Percentiles rank a stretch among this genome's conserved stretches.
These are phyloP conservation scores for Penicillium sp. DNA, from an alignment of 2,329 filamentous ascomycete species.

Conservation along the genomic window DNA sequence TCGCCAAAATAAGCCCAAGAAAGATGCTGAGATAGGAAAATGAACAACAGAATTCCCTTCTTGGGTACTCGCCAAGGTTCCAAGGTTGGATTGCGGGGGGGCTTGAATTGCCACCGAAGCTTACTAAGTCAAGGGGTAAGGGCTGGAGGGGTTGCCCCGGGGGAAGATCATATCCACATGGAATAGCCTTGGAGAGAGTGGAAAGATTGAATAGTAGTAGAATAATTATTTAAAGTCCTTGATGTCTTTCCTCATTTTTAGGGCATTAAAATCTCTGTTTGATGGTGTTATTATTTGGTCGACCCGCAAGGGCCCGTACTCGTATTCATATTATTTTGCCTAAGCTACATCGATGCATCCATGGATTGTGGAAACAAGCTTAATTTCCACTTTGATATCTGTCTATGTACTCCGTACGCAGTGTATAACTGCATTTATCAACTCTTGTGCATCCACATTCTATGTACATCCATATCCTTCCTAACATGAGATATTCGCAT, in stretches of 20 bases:
- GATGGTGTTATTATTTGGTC: neutral
- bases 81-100: neutral
- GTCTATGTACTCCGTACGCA: too few species aligned
- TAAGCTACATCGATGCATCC: neutral
- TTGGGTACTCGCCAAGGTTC: neutral
- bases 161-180: neutral
- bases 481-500: too few species aligned
- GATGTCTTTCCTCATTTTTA: too few species aligned
- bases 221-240: neutral
- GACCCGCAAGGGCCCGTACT: neutral
- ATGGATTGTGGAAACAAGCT: neutral
- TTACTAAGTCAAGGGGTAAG: conserved; percentile 3
- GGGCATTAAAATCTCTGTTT: neutral
- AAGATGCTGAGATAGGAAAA: conserved; percentile 4
- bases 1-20: neutral
- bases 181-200: too few species aligned
- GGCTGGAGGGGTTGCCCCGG: too few species aligned
- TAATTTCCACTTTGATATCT: neutral
- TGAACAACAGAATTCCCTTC: conserved; percentile 11
- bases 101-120: neutral
- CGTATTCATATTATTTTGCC: neutral
- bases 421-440: too few species aligned
- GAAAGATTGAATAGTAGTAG: neutral
- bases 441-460: neutral
- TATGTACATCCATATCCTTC: neutral